These are phyloP conservation scores for Lunasporangiospora selenospora DNA, from an alignment of 192 early-diverging fungal species.

Conservation along the genomic window DNA sequence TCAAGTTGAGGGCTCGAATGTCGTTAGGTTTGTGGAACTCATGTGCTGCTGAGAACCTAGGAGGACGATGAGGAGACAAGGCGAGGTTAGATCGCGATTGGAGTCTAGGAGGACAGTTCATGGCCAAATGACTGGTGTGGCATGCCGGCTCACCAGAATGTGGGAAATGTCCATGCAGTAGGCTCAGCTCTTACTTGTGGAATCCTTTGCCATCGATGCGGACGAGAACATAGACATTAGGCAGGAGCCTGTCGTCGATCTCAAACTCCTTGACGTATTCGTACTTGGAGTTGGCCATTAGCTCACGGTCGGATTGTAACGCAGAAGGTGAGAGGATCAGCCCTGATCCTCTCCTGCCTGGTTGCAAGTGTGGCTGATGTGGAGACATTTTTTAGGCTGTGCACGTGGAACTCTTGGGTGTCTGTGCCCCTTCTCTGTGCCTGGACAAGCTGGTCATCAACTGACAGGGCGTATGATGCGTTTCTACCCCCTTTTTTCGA, in stretches of 20 bases:
- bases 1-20: slow-evolving; percentile 75
- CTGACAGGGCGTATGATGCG: too few relatives aligned
- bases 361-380: too few relatives aligned
- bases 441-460: too few relatives aligned
- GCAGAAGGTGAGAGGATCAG: too few relatives aligned
- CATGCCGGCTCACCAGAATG: too few relatives aligned
- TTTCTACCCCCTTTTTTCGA: too few relatives aligned
- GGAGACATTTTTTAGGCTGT: too few relatives aligned
- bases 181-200: slow-evolving; percentile 62
- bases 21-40: slow-evolving; percentile 84
- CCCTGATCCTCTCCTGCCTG: too few relatives aligned
- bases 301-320: too few relatives aligned
- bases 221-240: slow-evolving; percentile 89
- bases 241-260: slow-evolving; percentile 73
- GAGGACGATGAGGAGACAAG: neutral
- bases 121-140: neutral
- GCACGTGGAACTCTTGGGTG: too few relatives aligned
- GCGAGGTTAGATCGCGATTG: neutral
- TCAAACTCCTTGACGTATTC: slow-evolving; percentile 95
- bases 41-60: slow-evolving; percentile 80
- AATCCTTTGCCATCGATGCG: slow-evolving; percentile 93
- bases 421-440: too few relatives aligned
- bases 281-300: slow-evolving; percentile 96
- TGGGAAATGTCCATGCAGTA: too few relatives aligned
- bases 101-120: neutral